Conservation (phyloP, 2,329 filamentous ascomycete species). For the Dactylella cylindrospora region DNA sequence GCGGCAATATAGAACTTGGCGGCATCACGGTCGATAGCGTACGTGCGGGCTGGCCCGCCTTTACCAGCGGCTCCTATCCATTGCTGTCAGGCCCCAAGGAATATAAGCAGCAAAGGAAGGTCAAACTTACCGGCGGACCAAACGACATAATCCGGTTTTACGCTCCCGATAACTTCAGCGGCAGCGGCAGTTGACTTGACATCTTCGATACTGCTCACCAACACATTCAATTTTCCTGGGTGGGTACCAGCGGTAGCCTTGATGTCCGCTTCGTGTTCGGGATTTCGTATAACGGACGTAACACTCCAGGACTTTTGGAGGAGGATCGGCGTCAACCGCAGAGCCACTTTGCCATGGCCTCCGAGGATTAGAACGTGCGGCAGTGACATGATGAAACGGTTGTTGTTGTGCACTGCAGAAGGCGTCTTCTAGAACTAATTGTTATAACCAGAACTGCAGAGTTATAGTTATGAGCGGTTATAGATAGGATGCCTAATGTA, state of each 20-base stretch:
- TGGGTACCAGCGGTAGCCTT: conserved; percentile 17
- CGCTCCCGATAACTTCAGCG: conserved; percentile 24
- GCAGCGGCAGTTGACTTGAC: conserved; percentile 54
- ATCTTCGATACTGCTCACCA: conserved; percentile 32
- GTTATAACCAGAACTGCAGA: too few relatives aligned
- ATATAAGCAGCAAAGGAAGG: conserved; percentile 13
- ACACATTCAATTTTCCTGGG: conserved; percentile 56
- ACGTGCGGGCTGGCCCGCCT: conserved; percentile 61
- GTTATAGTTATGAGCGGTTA: too few relatives aligned
- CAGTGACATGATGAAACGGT: too few relatives aligned
- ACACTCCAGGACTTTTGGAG: conserved; percentile 74
- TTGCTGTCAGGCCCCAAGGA: not conserved
- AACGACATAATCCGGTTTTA: conserved; percentile 62
- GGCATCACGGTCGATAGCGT: conserved; percentile 64
- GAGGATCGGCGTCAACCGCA: conserved; percentile 73
- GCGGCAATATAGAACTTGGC: conserved; percentile 65
- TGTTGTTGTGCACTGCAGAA: too few relatives aligned
- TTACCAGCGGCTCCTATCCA: conserved; percentile 62
- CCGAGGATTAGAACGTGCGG: conserved; percentile 41
- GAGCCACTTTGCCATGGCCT: conserved; percentile 77
- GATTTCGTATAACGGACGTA: conserved; percentile 73
- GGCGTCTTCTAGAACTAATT: too few relatives aligned
- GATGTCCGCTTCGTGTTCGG: conserved; percentile 35
- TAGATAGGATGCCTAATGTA: too few relatives aligned
- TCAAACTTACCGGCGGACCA: conserved; percentile 64